Base-by-base conservation (phyloP, 257 asterid genomes). In the Misopates orontium region DNA sequence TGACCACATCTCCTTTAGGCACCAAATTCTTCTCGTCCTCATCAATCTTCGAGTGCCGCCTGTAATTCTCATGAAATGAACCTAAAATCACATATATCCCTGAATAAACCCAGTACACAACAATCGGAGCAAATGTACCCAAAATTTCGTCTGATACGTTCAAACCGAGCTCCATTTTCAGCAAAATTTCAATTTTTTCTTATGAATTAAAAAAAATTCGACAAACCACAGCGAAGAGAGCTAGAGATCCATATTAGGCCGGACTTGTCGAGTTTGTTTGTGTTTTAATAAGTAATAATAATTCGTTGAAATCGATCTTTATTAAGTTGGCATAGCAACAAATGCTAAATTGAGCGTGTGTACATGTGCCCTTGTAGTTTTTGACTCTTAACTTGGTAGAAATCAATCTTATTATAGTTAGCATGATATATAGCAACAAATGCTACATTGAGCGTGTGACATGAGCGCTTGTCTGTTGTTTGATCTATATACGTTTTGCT, bases 21-120 rank as follows among this genome's bases (percentile, higher is more conserved):
- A 87, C 96, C 80, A 93, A 80, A 80, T 90, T 93, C 91, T 87
- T 93, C 77, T 87, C 94, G 68, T 87, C 95, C 78, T 93, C 98
- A 65, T 93, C 98, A 62, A 77, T 80, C 79, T 63, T 85, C 5
- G 90, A 57, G 62, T 90, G 97, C 59, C 90, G 77, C 79, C 98
- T 80, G 81, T 90, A 93, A 69, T 75, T 66, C 60, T 87, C 91
- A 50, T n/a, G n/a, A n/a, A 88, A 71, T 16, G 83, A 80, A 5
- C 87, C 96, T n/a, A 90, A 49, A 79, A 86, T 49, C 11, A 78
- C 72, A 75, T 90, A 93, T 9, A 90, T 61, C 62, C 98, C 98
- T 2, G 98, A 93, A 75, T 93, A 93, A 3, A 75, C 15, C 98
- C 98, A 93, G 80, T 93, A 93, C 42, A 87, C 77, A 51, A 80